These are phyloP conservation scores for Saturnispora bothae DNA, from an alignment of 805 yeast genomes.

Conservation along the genomic window DNA sequence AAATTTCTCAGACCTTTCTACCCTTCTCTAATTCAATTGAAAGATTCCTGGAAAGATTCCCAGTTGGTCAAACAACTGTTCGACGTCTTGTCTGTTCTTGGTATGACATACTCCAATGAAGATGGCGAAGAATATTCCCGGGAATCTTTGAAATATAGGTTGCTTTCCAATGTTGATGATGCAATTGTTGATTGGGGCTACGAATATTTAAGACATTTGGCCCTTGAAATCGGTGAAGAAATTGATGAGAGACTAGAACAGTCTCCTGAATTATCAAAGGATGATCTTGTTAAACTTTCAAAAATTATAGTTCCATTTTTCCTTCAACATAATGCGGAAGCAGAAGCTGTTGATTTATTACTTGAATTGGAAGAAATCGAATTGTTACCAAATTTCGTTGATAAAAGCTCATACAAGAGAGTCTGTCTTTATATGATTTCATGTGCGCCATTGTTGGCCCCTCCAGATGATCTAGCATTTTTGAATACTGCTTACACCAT, in stretches of 20 bases:
- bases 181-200: slow-evolving; percentile 92
- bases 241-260: slow-evolving; percentile 40
- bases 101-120: slow-evolving; percentile 85
- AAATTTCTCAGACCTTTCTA: slow-evolving; percentile 89
- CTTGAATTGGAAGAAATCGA: slow-evolving; percentile 85
- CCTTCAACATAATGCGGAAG: slow-evolving; percentile 92
- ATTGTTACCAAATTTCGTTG: slow-evolving; percentile 73
- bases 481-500: slow-evolving; percentile 82
- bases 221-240: slow-evolving; percentile 88
- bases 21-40: slow-evolving; percentile 52
- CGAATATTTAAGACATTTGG: slow-evolving; percentile 92
- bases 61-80: slow-evolving; percentile 47
- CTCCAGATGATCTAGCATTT: slow-evolving; percentile 83
- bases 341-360: slow-evolving; percentile 92
- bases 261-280: slow-evolving; percentile 19
- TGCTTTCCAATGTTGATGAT: slow-evolving; percentile 34
- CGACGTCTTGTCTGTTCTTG: slow-evolving; percentile 83
- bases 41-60: slow-evolving; percentile 50
- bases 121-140: slow-evolving; percentile 42
- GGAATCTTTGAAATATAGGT: slow-evolving; percentile 72
- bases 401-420: slow-evolving; percentile 71
- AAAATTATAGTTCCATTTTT: slow-evolving; percentile 79
- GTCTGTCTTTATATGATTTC: slow-evolving; percentile 92
- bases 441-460: slow-evolving; percentile 93
- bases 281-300: slow-evolving; percentile 48